Evolutionary conservation across 495 filamentous ascomycete genomes (phyloP), one percentile per base, ranked within the genome.

Genomic region (Chaetomidium leptoderma): DNA sequence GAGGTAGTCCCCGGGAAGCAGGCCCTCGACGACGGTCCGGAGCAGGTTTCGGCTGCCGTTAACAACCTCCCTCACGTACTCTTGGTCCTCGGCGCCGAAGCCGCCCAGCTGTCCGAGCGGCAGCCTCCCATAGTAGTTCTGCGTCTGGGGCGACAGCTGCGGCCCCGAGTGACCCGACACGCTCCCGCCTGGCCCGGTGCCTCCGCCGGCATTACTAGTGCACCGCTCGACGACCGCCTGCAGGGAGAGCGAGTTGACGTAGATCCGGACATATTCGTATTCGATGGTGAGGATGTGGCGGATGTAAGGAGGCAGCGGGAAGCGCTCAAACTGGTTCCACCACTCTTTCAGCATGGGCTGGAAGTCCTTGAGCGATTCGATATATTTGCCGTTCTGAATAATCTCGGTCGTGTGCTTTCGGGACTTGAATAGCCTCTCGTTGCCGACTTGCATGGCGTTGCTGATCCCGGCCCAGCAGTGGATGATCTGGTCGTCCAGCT

Each of bases 151-250:
- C 16, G 80, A 83, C 9, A 83, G 72, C 51, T 78, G 74, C 21
- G 68, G 63, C 7, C 64, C 67, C 32, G 61, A 71, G 63, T 69
- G 79, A 59, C 66, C 79, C 27, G 74, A 70, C 57, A 72, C 68
- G 35, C 72, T 67, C 9, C 66, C 64, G 16, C 64, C 65, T 26
- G 63, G 64, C 40, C 60, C 72, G 19, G 69, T 78, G 53, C 79
- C 77, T 14, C 67, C 78, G 23, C 75, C 74, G 29, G 85, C 81
- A 62, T 86, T 90, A 37, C 79, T 87, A 6, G 90, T 92, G 76
- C 90, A 96, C 35, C 92, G 83, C 70, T 97, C 92, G 17, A 97
- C 87, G 19, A 97, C 91, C 6, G 93, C 95, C 75, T 98, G 93
- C 13, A 98, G 74, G 4, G 90, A 90, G 14, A 98, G 79, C 6